A percentile compares a stretch with the other conserved stretches of the same genome.
Evolutionary conservation across 1,284 basidiomycete species (phyloP).

Genomic region (Marasmius tenuissimus): DNA sequence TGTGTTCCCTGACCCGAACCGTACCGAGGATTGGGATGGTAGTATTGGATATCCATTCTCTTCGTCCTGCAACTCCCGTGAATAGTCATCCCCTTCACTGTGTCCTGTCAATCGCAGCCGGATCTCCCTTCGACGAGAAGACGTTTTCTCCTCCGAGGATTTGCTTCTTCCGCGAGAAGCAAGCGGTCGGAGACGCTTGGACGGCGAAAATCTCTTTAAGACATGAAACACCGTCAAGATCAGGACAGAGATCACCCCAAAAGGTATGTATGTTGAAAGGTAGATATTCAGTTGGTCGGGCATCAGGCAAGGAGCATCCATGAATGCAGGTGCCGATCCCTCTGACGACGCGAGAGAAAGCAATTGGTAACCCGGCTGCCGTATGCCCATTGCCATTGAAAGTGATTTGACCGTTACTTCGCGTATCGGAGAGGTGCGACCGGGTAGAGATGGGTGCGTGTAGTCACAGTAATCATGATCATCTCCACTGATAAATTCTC

Average conservation of each 20-base stretch:
- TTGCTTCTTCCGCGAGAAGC: conserved; percentile 1
- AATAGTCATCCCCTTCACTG: background rate
- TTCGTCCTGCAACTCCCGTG: background rate
- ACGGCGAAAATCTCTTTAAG: conserved; percentile 11
- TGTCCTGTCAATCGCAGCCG: background rate
- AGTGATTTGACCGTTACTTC: conserved; percentile 86
- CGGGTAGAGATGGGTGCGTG: conserved; percentile 44
- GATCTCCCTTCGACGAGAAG: background rate
- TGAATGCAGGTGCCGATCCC: conserved; percentile 31
- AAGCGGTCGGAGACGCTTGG: conserved; percentile 5
- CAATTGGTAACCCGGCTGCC: conserved; percentile 82
- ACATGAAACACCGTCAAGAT: conserved; percentile 35
- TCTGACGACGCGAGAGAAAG: conserved; percentile 64
- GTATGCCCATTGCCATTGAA: conserved; percentile 78
- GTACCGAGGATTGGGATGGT: no score
- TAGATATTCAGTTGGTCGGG: conserved; percentile 71
- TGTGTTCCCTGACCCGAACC: no score
- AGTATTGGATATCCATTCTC: background rate
- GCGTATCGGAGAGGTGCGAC: conserved; percentile 34
- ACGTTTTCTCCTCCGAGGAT: background rate
- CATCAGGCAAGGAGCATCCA: conserved; percentile 63
- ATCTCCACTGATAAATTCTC: conserved; percentile 62
- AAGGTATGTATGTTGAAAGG: conserved; percentile 29
- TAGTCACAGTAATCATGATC: conserved; percentile 90
- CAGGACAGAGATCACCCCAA: conserved; percentile 41